Base-by-base conservation (phyloP, 495 filamentous ascomycete species). In the Neurospora tetraspora region DNA sequence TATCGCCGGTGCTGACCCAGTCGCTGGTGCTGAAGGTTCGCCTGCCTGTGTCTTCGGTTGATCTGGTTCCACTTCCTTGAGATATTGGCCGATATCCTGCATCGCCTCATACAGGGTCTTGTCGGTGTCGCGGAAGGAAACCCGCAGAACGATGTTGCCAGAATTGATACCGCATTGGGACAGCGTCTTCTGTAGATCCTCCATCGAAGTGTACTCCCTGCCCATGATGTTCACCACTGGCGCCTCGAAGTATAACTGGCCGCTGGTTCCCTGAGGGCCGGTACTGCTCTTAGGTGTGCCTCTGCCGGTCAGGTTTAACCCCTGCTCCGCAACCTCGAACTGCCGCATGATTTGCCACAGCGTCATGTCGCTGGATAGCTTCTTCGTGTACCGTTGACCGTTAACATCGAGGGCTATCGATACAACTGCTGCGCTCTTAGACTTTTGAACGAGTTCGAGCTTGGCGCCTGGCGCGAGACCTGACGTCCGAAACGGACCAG, bases 301-400 rank as follows among this genome's bases (percentile, higher is more conserved):
- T 73, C 93, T 84, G 36, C 88, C 93, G 0, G 96, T 99, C 75
- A 98, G 87, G 76, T 97, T 96, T 18, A 90, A 71, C 70, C 87
- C 87, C 14, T 79, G 85, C 43, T 86, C 86, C 36, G 87, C 86
- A 69, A 86, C 88, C 81, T 99, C 96, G 77, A 98, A 97, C 76
- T 92, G 92, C 69, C 95, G 91, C 65, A 98, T 80, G 31, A 98
- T 83, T 69, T 91, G 84, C 96, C 96, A 99, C 78, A 98, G 76
- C 16, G 92, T 91, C 39, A 92, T 94, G 71, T 91, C 90, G 79
- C 90, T 94, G 2, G 94, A 87, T 68, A 97, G 91, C 79, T 96
- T 96, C 77, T 96, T 90, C 38, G 87, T 87, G 72, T 96, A 82
- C 31, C 95, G 91, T 59, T 89, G 11, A 84, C 92, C 85, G 36